Conservation (phyloP, 129 eudicot genomes). For the Calendula officinalis region DNA sequence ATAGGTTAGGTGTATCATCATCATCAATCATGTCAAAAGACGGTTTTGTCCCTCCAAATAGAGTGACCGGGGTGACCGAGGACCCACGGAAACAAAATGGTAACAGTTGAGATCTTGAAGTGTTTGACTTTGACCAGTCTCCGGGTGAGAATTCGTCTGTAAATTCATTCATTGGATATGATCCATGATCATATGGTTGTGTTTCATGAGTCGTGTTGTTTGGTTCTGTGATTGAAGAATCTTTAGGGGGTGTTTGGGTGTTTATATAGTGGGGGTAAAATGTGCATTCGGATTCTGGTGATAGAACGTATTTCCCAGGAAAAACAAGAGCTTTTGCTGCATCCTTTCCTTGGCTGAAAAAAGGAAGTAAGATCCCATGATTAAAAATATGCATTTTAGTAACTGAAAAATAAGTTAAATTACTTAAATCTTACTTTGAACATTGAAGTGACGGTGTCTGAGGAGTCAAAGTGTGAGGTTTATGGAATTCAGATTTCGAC, state of each 20-base stretch:
- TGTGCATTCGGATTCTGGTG: slow-evolving; percentile 52
- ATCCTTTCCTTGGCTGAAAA: slow-evolving; percentile 48
- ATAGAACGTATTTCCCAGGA: slow-evolving; percentile 33
- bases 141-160: slow-evolving; percentile 34
- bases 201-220: slow-evolving; percentile 23
- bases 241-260: slow-evolving; percentile 35
- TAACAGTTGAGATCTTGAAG: slow-evolving; percentile 28
- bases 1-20: slow-evolving; percentile 64
- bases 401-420: not conserved
- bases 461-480: slow-evolving; percentile 52
- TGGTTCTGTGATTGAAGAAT: slow-evolving; percentile 29
- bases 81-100: slow-evolving; percentile 41
- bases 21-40: slow-evolving; percentile 35
- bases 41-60: slow-evolving; percentile 37
- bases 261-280: slow-evolving; percentile 21
- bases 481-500: slow-evolving; percentile 29
- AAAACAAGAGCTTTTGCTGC: slow-evolving; percentile 32
- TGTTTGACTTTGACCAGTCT: slow-evolving; percentile 28
- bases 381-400: too few relatives aligned
- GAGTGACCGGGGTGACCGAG: slow-evolving; percentile 41
- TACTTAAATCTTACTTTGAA: slow-evolving; percentile 54
- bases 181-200: slow-evolving; percentile 32
- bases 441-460: slow-evolving; percentile 55
- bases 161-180: slow-evolving; percentile 24
- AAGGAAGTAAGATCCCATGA: slow-evolving; percentile 13